Evolutionary conservation across 108 stramenopile genomes (phyloP), one percentile per base, ranked within the genome.

Genomic region (Cylindrotheca closterium): DNA sequence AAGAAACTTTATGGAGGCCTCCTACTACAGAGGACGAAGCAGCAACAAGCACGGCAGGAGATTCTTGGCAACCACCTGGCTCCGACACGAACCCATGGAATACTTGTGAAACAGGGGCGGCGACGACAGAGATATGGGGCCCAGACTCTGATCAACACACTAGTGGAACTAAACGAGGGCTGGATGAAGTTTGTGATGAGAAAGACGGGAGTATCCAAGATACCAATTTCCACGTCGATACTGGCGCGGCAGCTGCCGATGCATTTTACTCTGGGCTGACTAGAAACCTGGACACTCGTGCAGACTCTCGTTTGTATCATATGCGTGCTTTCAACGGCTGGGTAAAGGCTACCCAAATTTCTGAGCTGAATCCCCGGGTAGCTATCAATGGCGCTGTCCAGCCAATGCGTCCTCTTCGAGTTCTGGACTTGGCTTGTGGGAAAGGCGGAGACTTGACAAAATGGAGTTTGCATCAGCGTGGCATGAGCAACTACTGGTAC

Each of bases 381-480:
- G 47, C 30, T 3, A 49, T 31, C 2, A 70, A 92, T 94, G 66
- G 74, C 64, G 56, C 76, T 80, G 49, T 68, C 81, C 51, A 73
- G 88, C 59, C 49, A 60, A 69, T 48, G 34, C 57, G 75, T 24
- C 88, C 81, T 2, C 71, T 96, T 5, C 70, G 87, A 12, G 88
- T 99, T 1, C 72, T 99, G 55, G 99, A 99, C 68, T 75, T 98
- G 59, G 99, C 97, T 4, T 98, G 97, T 67, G 99, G 99, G 2
- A 99, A 99, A 53, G 99, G 99, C 53, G 99, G 98, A n/a, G 99
- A 99, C 73, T 72, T 99, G 24, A 74, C 74, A 51, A 99, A 99
- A 64, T 98, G 96, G 96, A 69, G 66, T 7, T 60, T 82, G 56
- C 89, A 87, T 64, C 62, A 48, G 18, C 75, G 92, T 4, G 79